Percentiles rank a stretch among this genome's conserved stretches.
These are phyloP conservation scores for Plantago ovata DNA, from an alignment of 257 asterid genomes.

Conservation along the genomic window DNA sequence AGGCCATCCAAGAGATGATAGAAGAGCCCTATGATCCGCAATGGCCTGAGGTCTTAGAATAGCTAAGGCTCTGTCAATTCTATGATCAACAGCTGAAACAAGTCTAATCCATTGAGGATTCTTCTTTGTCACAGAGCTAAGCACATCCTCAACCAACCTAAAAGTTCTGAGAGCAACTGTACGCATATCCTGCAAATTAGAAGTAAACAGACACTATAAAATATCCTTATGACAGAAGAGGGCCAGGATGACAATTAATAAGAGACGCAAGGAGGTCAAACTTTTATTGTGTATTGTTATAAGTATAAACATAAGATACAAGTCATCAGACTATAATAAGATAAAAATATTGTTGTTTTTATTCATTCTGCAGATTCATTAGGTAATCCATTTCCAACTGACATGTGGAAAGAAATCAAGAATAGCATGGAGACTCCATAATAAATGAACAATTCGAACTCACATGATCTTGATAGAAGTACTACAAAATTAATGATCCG, in stretches of 20 bases:
- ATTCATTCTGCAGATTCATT: background rate
- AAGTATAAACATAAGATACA: background rate
- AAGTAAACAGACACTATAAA: constrained; percentile 11
- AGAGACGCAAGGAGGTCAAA: too few relatives aligned
- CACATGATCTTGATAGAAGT: too few relatives aligned
- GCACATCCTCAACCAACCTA: constrained; percentile 63
- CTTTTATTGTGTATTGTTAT: background rate
- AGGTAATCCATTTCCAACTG: too few relatives aligned
- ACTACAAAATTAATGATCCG: too few relatives aligned
- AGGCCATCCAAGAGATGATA: constrained; percentile 97
- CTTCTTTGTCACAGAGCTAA: constrained; percentile 53
- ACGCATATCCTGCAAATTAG: constrained; percentile 55
- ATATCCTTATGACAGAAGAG: background rate
- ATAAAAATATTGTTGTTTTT: background rate
- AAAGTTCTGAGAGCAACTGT: constrained; percentile 55
- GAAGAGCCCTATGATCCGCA: constrained; percentile 90
- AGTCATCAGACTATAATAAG: background rate
- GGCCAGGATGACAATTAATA: background rate
- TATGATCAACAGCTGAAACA: constrained; percentile 89
- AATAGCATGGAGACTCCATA: too few relatives aligned
- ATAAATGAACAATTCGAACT: too few relatives aligned
- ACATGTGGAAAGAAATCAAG: too few relatives aligned
- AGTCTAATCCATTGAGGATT: constrained; percentile 87
- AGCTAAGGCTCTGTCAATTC: constrained; percentile 93
- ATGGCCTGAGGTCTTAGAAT: constrained; percentile 93